These are phyloP conservation scores for Nothomitra cinnamomea DNA, from an alignment of 2,329 filamentous ascomycete species.

Conservation along the genomic window DNA sequence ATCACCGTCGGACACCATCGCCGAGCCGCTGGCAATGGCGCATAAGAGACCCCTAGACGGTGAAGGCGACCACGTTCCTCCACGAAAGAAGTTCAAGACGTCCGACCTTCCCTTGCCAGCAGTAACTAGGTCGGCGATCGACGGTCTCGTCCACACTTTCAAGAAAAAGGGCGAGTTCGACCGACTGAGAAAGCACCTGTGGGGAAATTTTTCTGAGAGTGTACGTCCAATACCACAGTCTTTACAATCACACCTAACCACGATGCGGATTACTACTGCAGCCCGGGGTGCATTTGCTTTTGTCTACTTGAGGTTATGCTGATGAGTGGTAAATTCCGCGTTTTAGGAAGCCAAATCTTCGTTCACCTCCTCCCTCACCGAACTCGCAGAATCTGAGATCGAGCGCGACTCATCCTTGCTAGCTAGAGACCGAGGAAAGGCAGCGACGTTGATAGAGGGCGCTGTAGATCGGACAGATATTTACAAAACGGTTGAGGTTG, in stretches of 20 bases:
- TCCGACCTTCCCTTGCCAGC: constrained; percentile 59
- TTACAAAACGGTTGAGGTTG: constrained; percentile 52
- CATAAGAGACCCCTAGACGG: constrained; percentile 6
- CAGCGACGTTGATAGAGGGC: constrained; percentile 59
- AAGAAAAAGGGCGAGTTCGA: constrained; percentile 81
- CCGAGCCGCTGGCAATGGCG: constrained; percentile 9
- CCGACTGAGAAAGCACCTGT: constrained; percentile 56
- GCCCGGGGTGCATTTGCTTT: constrained; percentile 6
- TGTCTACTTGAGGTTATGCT: not conserved
- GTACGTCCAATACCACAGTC: constrained; percentile 27
- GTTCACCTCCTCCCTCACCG: constrained; percentile 47
- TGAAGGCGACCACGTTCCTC: constrained; percentile 15
- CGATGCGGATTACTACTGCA: not conserved
- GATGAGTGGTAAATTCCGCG: constrained; percentile 1
- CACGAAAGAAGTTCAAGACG: constrained; percentile 47
- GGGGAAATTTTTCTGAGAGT: constrained; percentile 55
- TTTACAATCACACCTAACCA: not conserved
- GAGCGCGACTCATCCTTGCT: constrained; percentile 58
- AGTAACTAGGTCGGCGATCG: constrained; percentile 55
- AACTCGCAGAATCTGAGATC: constrained; percentile 56
- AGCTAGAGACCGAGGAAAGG: constrained; percentile 55
- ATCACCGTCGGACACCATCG: not conserved
- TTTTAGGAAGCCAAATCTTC: constrained; percentile 50
- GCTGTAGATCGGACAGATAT: constrained; percentile 60
- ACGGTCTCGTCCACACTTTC: constrained; percentile 60